A percentile compares a stretch with the other conserved stretches of the same genome.
Evolutionary conservation across 2,329 filamentous ascomycete species (phyloP).

Genomic region (Dactylellina sp.): DNA sequence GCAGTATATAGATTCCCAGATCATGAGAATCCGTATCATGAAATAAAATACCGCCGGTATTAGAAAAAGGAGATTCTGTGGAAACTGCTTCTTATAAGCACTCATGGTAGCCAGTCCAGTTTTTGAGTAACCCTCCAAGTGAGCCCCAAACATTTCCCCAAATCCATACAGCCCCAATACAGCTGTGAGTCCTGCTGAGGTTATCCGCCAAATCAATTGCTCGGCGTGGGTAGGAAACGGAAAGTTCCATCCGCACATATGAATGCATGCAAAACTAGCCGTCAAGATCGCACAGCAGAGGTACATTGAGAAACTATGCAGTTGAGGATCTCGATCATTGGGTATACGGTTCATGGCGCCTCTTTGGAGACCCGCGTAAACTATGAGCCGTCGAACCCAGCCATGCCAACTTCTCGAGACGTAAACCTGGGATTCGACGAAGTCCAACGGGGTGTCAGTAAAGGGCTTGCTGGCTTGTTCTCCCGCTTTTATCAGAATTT

Average conservation of each 20-base stretch:
- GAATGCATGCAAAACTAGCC: conserved; percentile 56
- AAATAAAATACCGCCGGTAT: conserved; percentile 13
- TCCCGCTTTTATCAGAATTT: conserved; percentile 51
- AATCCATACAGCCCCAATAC: conserved; percentile 10
- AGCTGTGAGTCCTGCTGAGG: not conserved
- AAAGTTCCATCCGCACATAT: conserved; percentile 61
- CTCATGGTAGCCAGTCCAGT: conserved; percentile 7
- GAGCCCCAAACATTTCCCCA: conserved; percentile 18
- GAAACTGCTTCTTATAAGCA: conserved; percentile 11
- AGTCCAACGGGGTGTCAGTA: conserved; percentile 62
- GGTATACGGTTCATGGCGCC: conserved; percentile 60
- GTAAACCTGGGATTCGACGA: conserved; percentile 59
- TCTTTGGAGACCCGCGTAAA: conserved; percentile 56
- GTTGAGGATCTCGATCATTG: conserved; percentile 57
- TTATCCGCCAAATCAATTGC: conserved; percentile 58
- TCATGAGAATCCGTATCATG: conserved; percentile 3
- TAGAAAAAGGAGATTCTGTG: conserved; percentile 1
- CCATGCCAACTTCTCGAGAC: conserved; percentile 59
- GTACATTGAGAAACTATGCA: conserved; percentile 29
- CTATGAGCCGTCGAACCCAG: conserved; percentile 55
- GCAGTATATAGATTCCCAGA: conserved; percentile 8
- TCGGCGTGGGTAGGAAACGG: conserved; percentile 59
- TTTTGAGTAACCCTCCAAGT: conserved; percentile 11
- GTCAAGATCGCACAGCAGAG: conserved; percentile 47
- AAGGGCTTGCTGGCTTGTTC: conserved; percentile 56